Evolutionary conservation across 1,284 basidiomycete genomes (phyloP).

Genomic region (Pyrrhoderma lamaoense): DNA sequence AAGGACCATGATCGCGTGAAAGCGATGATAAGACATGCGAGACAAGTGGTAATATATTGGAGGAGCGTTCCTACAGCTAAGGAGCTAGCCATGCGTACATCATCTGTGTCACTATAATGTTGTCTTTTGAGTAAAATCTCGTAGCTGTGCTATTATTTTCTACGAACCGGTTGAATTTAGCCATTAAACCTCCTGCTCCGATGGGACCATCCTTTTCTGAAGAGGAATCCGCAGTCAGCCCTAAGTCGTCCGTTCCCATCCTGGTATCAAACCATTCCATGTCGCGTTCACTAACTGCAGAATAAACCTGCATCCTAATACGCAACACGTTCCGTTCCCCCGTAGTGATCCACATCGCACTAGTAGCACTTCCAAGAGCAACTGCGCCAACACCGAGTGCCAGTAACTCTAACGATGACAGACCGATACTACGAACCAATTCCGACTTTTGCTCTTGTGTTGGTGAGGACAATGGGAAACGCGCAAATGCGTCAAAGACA

Average conservation of each 20-base stretch:
- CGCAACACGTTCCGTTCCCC: slow-evolving; percentile 76
- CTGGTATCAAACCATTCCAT: slow-evolving; percentile 87
- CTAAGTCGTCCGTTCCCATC: slow-evolving; percentile 56
- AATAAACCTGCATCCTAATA: slow-evolving; percentile 66
- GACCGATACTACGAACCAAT: slow-evolving; percentile 53
- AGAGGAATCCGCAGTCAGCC: slow-evolving; percentile 26
- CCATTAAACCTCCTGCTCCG: slow-evolving; percentile 91
- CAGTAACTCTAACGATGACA: slow-evolving; percentile 63
- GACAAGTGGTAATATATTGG: slow-evolving; percentile 74
- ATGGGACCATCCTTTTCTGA: slow-evolving; percentile 46
- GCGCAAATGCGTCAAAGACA: slow-evolving; percentile 73
- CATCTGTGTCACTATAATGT: slow-evolving; percentile 79
- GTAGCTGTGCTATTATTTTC: background rate
- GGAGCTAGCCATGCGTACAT: slow-evolving; percentile 80
- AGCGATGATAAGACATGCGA: slow-evolving; percentile 77
- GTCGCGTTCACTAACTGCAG: slow-evolving; percentile 60
- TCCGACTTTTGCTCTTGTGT: slow-evolving; percentile 35
- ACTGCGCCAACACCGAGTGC: slow-evolving; percentile 67
- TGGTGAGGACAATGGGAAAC: slow-evolving; percentile 35
- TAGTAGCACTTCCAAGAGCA: slow-evolving; percentile 67
- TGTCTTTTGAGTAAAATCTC: slow-evolving; percentile 6
- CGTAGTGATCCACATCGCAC: slow-evolving; percentile 80
- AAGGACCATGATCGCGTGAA: slow-evolving; percentile 77
- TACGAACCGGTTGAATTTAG: slow-evolving; percentile 81
- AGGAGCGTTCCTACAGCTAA: slow-evolving; percentile 71